phyloP scores from a whole-genome alignment of 352 stramenopile genomes.

The Pythium apleroticum region DNA sequence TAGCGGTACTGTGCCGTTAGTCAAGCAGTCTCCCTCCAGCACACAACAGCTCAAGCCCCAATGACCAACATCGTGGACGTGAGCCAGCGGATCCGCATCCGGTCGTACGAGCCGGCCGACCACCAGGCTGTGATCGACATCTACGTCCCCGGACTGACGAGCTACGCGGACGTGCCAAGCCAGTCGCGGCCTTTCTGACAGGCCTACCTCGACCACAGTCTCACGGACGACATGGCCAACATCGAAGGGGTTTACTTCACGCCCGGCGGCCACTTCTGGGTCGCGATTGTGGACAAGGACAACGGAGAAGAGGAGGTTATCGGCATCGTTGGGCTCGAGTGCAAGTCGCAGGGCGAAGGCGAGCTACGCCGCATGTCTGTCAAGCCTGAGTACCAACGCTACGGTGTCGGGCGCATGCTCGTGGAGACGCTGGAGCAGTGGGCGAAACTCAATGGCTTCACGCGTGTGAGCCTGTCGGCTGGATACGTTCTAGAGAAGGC shows the following conservation, averaged over 20 bases:
- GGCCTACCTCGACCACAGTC: constrained; percentile 28
- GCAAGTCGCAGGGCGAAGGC: constrained; percentile 23
- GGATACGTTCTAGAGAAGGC: constrained; percentile 35
- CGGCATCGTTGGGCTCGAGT: constrained; percentile 34
- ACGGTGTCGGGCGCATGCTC: constrained; percentile 38
- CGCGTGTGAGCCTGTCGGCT: constrained; percentile 42
- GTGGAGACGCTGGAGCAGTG: constrained; percentile 41
- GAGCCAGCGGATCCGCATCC: constrained; percentile 7
- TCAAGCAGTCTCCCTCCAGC: too few relatives aligned
- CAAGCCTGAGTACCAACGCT: constrained; percentile 31
- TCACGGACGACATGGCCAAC: constrained; percentile 37
- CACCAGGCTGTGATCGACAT: constrained; percentile 16
- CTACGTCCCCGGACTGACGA: constrained; percentile 25
- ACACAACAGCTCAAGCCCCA: constrained; percentile 34
- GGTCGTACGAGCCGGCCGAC: constrained; percentile 21
- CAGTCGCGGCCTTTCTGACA: constrained; percentile 14
- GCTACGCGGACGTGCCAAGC: constrained; percentile 7
- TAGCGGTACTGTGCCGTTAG: too few relatives aligned
- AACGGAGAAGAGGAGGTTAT: constrained; percentile 19
- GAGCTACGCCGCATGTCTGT: constrained; percentile 53
- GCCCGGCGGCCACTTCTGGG: constrained; percentile 49
- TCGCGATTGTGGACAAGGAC: constrained; percentile 31
- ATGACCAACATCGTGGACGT: constrained; percentile 21
- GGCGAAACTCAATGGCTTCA: constrained; percentile 26
- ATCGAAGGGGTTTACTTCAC: constrained; percentile 42